A percentile compares a stretch with the other conserved stretches of the same genome.
These are phyloP conservation scores for Saccharum officinarum DNA, from an alignment of 176 grass and related monocot genomes.

Conservation along the genomic window DNA sequence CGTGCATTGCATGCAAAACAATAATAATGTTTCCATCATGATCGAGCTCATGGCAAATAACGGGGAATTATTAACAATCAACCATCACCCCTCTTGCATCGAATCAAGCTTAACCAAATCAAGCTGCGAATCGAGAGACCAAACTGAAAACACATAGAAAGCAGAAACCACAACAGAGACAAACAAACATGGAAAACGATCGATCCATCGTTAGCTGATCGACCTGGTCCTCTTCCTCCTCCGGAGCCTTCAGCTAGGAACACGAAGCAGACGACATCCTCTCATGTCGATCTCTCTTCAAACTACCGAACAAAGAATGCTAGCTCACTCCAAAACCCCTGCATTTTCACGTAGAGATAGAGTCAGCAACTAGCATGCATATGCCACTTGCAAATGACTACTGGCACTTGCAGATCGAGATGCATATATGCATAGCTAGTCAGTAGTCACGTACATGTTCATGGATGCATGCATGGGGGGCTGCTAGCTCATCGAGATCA, in stretches of 20 bases:
- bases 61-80: neutral
- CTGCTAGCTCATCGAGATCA: neutral
- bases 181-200: neutral
- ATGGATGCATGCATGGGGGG: neutral
- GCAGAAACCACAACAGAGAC: neutral
- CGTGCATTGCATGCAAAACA: neutral
- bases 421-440: neutral
- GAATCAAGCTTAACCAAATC: neutral
- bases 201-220: slow-evolving; percentile 6
- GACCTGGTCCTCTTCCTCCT: neutral
- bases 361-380: neutral
- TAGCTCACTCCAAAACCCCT: neutral
- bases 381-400: neutral
- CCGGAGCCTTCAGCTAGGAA: neutral
- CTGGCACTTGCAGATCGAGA: neutral
- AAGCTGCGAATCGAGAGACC: neutral
- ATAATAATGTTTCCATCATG: neutral
- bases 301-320: neutral
- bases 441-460: neutral
- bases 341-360: neutral
- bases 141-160: neutral
- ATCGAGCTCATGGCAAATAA: neutral
- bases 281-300: slow-evolving; percentile 50
- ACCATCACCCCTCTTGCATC: neutral
- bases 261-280: slow-evolving; percentile 45